Base-by-base conservation (phyloP, 805 yeast genomes). In the Zygosaccharomyces bailii region DNA sequence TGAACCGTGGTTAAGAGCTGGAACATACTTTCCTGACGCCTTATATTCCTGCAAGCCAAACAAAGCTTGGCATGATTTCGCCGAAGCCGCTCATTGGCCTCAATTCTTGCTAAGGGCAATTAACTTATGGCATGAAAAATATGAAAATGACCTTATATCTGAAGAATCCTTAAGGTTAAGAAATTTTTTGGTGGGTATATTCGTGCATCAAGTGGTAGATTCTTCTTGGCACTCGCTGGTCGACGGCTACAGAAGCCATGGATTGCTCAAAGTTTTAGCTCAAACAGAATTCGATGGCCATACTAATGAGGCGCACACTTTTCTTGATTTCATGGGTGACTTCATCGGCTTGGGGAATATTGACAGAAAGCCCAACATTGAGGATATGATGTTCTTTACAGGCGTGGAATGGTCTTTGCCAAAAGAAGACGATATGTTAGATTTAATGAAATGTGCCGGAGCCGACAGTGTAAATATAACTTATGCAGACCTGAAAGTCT, bases 81-180 rank as follows among this genome's bases (percentile, higher is more conserved):
- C 85, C 3, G 89, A 83, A 58, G 74, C 67, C 21, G 69, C 81
- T 0, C 88, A 82, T 56, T 82, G 89, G 88, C 86, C 87, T 0
- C 81, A 82, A 1, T 82, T 81, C 54, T 52, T 82, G 10, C 59
- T 66, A 4, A 59, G 61, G 2, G 78, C 81, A 0, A 73, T 76
- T 4, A 50, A 66, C 4, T 62, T 73, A 36, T 76, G 77, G 60
- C 59, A 63, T 21, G 62, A 66, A 20, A 57, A 57, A 41, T 64
- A 67, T 27, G 48, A 49, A 4, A 23, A 42, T 3, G 31, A 40
- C 19, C 19, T 46, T 16, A 19, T 42, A 7, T 33, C 54, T 7
- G 46, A 41, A 4, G 64, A 60, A 6, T 57, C 69, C 1, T 30
- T 56, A 18, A 57, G 60, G 6, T 57, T 82, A 8, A 74, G 76